Evolutionary conservation across 306 rosid genomes (phyloP).

Genomic region (Cucumis melo): DNA sequence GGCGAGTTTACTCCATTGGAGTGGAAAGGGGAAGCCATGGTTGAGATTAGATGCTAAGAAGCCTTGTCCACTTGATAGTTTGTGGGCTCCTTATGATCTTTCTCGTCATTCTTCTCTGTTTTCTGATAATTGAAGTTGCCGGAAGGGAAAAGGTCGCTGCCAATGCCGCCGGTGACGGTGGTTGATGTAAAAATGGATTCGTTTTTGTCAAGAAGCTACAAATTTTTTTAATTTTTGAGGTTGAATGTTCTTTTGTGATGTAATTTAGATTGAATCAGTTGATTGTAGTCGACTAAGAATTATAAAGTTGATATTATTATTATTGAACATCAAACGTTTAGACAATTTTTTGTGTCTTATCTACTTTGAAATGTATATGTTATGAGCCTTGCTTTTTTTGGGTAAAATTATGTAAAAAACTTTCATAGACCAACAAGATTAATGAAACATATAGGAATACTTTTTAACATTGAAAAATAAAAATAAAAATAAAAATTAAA

Average conservation of each 20-base stretch:
- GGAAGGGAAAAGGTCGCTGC: background rate
- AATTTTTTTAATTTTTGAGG: background rate
- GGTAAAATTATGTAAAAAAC: too few relatives aligned
- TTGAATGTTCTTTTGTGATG: background rate
- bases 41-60: conserved; percentile 59
- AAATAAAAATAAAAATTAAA: too few relatives aligned
- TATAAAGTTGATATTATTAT: background rate
- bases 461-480: too few relatives aligned
- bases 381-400: too few relatives aligned
- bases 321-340: too few relatives aligned
- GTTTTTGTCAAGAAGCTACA: background rate
- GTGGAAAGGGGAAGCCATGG: conserved; percentile 97
- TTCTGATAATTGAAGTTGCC: conserved; percentile 27
- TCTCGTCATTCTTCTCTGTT: conserved; percentile 42
- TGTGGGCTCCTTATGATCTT: conserved; percentile 89
- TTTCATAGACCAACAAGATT: too few relatives aligned
- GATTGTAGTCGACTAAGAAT: background rate
- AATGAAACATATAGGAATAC: too few relatives aligned
- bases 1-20: conserved; percentile 82
- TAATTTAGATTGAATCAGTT: background rate
- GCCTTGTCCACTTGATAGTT: conserved; percentile 74
- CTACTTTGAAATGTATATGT: background rate
- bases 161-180: background rate
- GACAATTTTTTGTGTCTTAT: too few relatives aligned
- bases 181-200: background rate